Percentiles rank a stretch among this genome's conserved stretches.
Conservation (phyloP, 345 rosid genomes). For the Physaria fendleri region DNA sequence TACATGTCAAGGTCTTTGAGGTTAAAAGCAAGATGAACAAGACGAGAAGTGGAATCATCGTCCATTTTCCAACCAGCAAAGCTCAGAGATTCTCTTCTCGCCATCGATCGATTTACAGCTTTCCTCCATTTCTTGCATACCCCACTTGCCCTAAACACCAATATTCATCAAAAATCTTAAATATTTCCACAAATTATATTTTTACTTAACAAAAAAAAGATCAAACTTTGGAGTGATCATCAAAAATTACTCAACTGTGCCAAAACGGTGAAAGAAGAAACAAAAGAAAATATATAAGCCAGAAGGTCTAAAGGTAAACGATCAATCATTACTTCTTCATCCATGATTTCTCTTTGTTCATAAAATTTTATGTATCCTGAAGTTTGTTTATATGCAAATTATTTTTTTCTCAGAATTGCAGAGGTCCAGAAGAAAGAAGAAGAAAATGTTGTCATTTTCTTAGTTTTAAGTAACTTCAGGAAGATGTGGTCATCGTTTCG, state of each 20-base stretch:
- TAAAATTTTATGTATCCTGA: neutral
- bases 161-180: neutral
- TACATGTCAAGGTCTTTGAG: constrained; percentile 93
- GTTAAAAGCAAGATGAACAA: constrained; percentile 59
- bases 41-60: constrained; percentile 68
- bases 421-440: too few species aligned
- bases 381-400: neutral
- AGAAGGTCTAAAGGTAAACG: constrained; percentile 65
- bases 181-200: neutral
- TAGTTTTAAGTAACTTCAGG: neutral
- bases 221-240: neutral
- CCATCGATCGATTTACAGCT: constrained; percentile 79
- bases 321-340: constrained; percentile 60
- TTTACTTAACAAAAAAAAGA: neutral
- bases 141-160: constrained; percentile 51
- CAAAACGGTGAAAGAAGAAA: constrained; percentile 75
- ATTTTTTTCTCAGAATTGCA: constrained; percentile 4
- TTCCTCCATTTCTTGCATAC: constrained; percentile 84
- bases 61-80: constrained; percentile 86
- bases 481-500: constrained; percentile 39
- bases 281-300: constrained; percentile 55
- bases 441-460: constrained; percentile 20
- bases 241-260: constrained; percentile 57
- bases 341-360: constrained; percentile 23
- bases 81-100: constrained; percentile 55